Evolutionary conservation across 2,329 filamentous ascomycete species (phyloP).

Genomic region (Phaeosphaeria sp.): DNA sequence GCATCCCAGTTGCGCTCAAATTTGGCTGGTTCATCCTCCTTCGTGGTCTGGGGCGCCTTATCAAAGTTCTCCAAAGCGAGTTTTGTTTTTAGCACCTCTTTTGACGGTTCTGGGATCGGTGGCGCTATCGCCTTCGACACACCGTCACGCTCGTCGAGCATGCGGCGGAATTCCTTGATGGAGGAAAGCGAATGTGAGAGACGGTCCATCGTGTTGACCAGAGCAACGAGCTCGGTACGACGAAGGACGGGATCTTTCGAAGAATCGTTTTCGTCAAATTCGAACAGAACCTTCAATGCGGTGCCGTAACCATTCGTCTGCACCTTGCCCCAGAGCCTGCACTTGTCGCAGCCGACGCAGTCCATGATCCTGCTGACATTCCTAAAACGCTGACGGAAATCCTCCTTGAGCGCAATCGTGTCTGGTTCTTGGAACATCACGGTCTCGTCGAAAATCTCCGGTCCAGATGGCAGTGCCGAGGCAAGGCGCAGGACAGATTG

Average conservation of each 20-base stretch:
- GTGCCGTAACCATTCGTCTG: slow-evolving; percentile 95
- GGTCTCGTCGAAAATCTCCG: slow-evolving; percentile 89
- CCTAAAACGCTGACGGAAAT: slow-evolving; percentile 95
- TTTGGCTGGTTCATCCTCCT: slow-evolving; percentile 51
- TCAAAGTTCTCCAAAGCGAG: slow-evolving; percentile 29
- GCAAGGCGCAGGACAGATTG: slow-evolving; percentile 81
- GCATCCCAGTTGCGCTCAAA: slow-evolving; percentile 50
- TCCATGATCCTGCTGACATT: slow-evolving; percentile 98
- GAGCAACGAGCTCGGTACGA: slow-evolving; percentile 88
- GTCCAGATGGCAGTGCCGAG: slow-evolving; percentile 68
- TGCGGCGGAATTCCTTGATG: slow-evolving; percentile 72
- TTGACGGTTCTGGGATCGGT: slow-evolving; percentile 27
- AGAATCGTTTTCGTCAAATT: slow-evolving; percentile 75
- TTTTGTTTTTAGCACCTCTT: slow-evolving; percentile 41
- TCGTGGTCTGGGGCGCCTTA: slow-evolving; percentile 15
- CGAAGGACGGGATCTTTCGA: slow-evolving; percentile 74
- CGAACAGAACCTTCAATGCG: slow-evolving; percentile 93
- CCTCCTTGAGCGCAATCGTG: slow-evolving; percentile 85
- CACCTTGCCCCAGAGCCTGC: slow-evolving; percentile 95
- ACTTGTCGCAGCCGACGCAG: slow-evolving; percentile 98
- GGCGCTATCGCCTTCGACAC: slow-evolving; percentile 25
- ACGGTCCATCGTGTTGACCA: slow-evolving; percentile 92
- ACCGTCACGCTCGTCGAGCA: slow-evolving; percentile 53
- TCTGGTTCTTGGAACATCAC: slow-evolving; percentile 84
- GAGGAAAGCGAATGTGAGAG: slow-evolving; percentile 81